These are phyloP conservation scores for Apiospora sp. DNA, from an alignment of 2,329 filamentous ascomycete species.

Conservation along the genomic window DNA sequence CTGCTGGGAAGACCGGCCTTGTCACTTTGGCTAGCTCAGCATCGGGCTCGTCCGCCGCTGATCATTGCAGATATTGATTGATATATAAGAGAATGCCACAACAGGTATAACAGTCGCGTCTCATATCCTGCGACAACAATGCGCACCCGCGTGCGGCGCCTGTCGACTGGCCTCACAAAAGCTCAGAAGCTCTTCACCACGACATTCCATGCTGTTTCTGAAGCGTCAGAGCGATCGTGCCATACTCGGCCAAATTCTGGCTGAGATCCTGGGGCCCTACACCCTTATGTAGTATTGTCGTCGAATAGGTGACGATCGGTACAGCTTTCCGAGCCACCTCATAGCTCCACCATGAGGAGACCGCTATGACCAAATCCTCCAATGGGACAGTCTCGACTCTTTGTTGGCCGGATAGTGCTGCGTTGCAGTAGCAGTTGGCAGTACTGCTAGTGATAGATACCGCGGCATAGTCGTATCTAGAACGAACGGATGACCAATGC, in stretches of 20 bases:
- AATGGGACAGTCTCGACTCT: background rate
- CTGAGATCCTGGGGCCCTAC: slow-evolving; percentile 4
- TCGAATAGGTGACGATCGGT: slow-evolving; percentile 1
- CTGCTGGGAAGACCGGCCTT: background rate
- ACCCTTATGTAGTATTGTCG: background rate
- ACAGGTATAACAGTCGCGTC: background rate
- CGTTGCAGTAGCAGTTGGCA: background rate
- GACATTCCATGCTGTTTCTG: background rate
- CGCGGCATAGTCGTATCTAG: background rate
- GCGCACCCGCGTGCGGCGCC: background rate
- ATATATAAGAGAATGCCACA: background rate
- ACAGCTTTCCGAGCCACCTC: background rate
- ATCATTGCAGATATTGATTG: background rate
- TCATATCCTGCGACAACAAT: background rate
- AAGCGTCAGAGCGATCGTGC: background rate
- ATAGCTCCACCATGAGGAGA: background rate
- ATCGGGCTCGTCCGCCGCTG: background rate
- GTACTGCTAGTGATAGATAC: too few species aligned
- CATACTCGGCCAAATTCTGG: background rate
- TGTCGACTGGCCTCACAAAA: background rate
- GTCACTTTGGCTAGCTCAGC: background rate
- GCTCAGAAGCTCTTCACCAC: background rate
- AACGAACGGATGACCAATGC: background rate
- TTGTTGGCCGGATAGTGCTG: background rate
- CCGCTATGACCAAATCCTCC: background rate